A percentile compares a stretch with the other conserved stretches of the same genome.
phyloP scores from a whole-genome alignment of 2,329 filamentous ascomycete species.

The Blastomyces gilchristii region DNA sequence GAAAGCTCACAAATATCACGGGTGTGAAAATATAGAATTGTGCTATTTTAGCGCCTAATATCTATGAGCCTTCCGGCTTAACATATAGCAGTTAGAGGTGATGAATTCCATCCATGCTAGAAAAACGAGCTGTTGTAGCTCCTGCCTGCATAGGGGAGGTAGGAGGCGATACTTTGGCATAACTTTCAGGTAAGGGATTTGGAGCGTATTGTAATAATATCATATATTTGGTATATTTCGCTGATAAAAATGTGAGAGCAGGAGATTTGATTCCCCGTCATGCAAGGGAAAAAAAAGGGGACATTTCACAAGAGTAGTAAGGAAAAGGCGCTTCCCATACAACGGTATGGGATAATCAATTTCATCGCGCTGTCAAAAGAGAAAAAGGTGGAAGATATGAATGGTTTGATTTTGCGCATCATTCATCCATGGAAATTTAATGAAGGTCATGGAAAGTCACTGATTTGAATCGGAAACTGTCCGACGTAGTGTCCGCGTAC shows the following conservation, averaged over 20 bases:
- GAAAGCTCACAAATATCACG: neutral
- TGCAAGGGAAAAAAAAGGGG: neutral
- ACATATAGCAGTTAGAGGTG: neutral
- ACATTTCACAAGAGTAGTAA: neutral
- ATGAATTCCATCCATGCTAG: neutral
- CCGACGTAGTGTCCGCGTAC: neutral
- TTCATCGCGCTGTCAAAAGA: neutral
- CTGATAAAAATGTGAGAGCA: neutral
- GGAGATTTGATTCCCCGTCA: neutral
- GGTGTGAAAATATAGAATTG: neutral
- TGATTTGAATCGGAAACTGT: neutral
- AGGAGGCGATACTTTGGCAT: neutral
- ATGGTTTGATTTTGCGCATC: neutral
- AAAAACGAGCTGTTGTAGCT: neutral
- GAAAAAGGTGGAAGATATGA: neutral
- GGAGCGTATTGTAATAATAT: neutral
- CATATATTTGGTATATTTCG: neutral
- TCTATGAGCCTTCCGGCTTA: neutral
- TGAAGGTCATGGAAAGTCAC: neutral
- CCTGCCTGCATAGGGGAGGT: neutral
- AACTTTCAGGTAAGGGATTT: neutral
- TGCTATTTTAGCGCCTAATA: neutral
- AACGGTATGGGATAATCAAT: neutral
- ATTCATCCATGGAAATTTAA: neutral
- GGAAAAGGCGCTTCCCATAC: neutral